Percentiles rank a stretch among this genome's conserved stretches.
Conservation (phyloP, 768 basidiomycete species). For the Pholiota molesta region DNA sequence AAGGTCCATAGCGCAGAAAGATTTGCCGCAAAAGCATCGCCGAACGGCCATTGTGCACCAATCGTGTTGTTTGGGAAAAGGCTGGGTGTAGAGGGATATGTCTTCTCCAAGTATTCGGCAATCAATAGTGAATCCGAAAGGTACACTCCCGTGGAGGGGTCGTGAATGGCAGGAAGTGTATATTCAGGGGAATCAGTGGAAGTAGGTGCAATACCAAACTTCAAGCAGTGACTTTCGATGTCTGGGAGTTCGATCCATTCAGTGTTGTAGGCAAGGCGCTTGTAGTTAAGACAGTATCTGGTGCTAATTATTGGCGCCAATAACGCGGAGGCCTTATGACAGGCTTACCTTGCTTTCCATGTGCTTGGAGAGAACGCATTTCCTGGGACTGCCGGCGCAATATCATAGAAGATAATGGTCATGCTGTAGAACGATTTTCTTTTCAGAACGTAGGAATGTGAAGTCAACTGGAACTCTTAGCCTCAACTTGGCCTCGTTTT, state of each 20-base stretch:
- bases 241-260: conserved; percentile 55
- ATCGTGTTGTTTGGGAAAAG: conserved; percentile 18
- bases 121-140: too few relatives aligned
- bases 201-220: background rate
- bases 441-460: too few relatives aligned
- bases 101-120: background rate
- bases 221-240: conserved; percentile 28
- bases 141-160: too few relatives aligned
- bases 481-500: too few relatives aligned
- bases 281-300: conserved; percentile 37
- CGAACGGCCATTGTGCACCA: conserved; percentile 9
- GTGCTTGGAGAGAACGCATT: conserved; percentile 3
- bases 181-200: background rate
- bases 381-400: background rate
- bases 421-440: background rate
- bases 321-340: background rate
- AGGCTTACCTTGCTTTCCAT: conserved; percentile 13
- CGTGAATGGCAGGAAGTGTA: too few relatives aligned
- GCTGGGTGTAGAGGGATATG: conserved; percentile 3
- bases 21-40: background rate
- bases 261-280: conserved; percentile 43
- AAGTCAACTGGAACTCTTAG: too few relatives aligned
- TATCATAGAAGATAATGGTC: conserved; percentile 11
- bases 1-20: background rate
- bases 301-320: background rate